These are phyloP conservation scores for Poteriospumella lacustris DNA, from an alignment of 108 stramenopile genomes.

Conservation along the genomic window DNA sequence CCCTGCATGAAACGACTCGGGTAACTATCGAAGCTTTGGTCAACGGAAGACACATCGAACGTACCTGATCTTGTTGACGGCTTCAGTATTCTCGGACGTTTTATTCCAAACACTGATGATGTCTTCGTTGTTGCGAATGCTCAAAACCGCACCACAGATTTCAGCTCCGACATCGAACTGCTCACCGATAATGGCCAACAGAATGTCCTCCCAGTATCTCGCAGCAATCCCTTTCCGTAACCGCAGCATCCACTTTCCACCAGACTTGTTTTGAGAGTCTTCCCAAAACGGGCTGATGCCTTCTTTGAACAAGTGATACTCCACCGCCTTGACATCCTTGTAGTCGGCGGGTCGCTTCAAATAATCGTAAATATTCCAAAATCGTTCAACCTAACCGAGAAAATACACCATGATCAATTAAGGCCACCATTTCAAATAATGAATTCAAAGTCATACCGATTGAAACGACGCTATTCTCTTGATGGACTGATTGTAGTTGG, in stretches of 20 bases:
- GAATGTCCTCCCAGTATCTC: slow-evolving; percentile 85
- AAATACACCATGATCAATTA: not conserved
- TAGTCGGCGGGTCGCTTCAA: slow-evolving; percentile 73
- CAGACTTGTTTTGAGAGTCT: slow-evolving; percentile 73
- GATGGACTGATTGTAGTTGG: slow-evolving; percentile 71
- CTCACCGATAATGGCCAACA: slow-evolving; percentile 84
- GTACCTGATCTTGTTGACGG: slow-evolving; percentile 69
- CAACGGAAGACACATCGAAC: slow-evolving; percentile 70
- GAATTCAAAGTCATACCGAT: slow-evolving; percentile 51
- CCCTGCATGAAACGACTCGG: not conserved
- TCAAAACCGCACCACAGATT: slow-evolving; percentile 83
- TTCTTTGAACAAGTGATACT: slow-evolving; percentile 85
- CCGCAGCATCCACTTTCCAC: slow-evolving; percentile 90
- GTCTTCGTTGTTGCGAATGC: slow-evolving; percentile 77
- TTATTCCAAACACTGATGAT: slow-evolving; percentile 87
- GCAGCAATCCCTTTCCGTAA: slow-evolving; percentile 65
- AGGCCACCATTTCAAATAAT: slow-evolving; percentile 73
- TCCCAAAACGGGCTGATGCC: slow-evolving; percentile 97
- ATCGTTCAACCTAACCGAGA: not conserved
- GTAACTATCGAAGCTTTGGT: slow-evolving; percentile 38
- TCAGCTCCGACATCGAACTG: slow-evolving; percentile 73
- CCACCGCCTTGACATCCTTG: slow-evolving; percentile 66
- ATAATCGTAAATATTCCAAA: slow-evolving; percentile 67
- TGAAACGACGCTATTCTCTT: slow-evolving; percentile 72
- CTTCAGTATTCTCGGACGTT: slow-evolving; percentile 64